Conservation (phyloP, 257 asterid genomes). For the Ophiorrhiza pumila region DNA sequence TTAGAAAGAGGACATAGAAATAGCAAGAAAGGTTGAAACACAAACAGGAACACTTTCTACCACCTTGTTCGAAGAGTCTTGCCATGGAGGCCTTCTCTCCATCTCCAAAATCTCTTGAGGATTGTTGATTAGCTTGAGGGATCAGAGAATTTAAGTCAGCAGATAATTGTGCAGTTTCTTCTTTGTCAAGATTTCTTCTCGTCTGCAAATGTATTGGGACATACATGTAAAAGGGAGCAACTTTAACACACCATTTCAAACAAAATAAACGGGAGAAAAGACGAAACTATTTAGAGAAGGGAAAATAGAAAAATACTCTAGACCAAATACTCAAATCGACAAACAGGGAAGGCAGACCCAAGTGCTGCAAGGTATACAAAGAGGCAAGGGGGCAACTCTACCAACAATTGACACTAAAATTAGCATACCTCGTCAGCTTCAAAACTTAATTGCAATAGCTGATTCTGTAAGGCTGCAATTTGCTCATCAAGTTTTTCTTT, state of each 20-base stretch:
- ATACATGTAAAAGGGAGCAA: not conserved
- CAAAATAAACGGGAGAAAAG: too few relatives aligned
- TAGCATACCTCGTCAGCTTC: conserved; percentile 78
- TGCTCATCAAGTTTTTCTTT: conserved; percentile 69
- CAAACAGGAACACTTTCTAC: conserved; percentile 6
- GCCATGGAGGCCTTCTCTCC: conserved; percentile 70
- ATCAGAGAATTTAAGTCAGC: conserved; percentile 42
- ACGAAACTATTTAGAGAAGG: not conserved
- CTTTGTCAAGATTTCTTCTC: conserved; percentile 63
- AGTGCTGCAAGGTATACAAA: not conserved
- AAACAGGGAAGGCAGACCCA: not conserved
- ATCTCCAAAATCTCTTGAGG: conserved; percentile 44
- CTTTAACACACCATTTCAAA: not conserved
- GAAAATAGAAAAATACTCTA: not conserved
- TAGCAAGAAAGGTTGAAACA: not conserved
- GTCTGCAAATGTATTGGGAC: conserved; percentile 36
- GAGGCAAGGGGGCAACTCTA: not conserved
- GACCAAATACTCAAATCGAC: not conserved
- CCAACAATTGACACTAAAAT: not conserved
- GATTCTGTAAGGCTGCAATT: conserved; percentile 54
- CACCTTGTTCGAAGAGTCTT: conserved; percentile 88
- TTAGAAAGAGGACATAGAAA: conserved; percentile 19
- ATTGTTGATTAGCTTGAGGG: conserved; percentile 53
- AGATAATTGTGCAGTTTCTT: conserved; percentile 32
- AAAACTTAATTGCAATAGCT: conserved; percentile 63